Evolutionary conservation across 192 early-diverging fungal species (phyloP).

Genomic region (Gorgonomyces haynaldii): DNA sequence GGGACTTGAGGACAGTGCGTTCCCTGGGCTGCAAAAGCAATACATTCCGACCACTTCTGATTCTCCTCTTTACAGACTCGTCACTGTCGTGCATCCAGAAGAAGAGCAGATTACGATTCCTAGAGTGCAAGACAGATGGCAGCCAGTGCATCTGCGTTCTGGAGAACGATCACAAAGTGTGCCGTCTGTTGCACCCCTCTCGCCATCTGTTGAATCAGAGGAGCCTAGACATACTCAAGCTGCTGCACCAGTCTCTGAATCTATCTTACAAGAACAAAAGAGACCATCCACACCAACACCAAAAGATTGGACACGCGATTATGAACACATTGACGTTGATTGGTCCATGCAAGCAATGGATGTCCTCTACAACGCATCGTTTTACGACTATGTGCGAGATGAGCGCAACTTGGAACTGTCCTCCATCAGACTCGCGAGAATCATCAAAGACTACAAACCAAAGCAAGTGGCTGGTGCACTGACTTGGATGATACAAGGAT

Average conservation of each 20-base stretch:
- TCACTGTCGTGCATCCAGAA: no score
- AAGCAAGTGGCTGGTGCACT: conserved; percentile 23
- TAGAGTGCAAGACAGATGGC: no score
- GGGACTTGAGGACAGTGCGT: neutral
- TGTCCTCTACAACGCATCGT: conserved; percentile 22
- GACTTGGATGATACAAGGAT: conserved; percentile 27
- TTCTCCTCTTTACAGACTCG: conserved; percentile 4
- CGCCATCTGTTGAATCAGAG: neutral
- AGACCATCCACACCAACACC: no score
- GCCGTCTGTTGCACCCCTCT: neutral
- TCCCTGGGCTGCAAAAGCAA: conserved; percentile 3
- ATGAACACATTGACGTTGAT: conserved; percentile 15
- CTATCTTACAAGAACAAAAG: neutral
- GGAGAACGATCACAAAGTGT: no score
- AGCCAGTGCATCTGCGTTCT: no score
- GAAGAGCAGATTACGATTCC: no score
- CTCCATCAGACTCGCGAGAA: conserved; percentile 13
- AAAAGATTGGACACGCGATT: conserved; percentile 2
- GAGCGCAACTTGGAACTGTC: conserved; percentile 26
- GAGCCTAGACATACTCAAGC: neutral
- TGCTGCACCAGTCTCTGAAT: neutral
- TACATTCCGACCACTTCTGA: conserved; percentile 8
- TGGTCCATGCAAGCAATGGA: conserved; percentile 34
- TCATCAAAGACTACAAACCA: conserved; percentile 30
- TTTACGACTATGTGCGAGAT: conserved; percentile 25